Evolutionary conservation across 2,329 filamentous ascomycete genomes (phyloP), one percentile per base, ranked within the genome.

Genomic region (Fusarium euwallaceae): DNA sequence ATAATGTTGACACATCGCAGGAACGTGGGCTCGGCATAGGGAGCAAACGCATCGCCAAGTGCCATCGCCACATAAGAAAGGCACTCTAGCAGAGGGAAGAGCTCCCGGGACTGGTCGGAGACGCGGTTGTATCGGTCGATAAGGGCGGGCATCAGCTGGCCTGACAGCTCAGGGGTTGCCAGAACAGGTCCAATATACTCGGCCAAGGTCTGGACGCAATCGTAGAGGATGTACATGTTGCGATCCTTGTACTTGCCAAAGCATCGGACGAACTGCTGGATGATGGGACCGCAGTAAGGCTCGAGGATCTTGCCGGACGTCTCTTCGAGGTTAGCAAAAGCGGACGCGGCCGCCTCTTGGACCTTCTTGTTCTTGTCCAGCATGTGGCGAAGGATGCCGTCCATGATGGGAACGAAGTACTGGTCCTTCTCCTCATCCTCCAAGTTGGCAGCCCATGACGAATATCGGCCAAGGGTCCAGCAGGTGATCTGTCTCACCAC

Each of bases 221-320:
- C 97, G 85, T 99, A 99, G 37, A 99, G 90, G 64, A 98, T 97
- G 86, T 97, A 98, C 91, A 98, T 98, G 86, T 99, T 99, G 79
- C 95, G 93, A 83, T 98, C 96, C 88, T 99, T 98, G 90, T 98
- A 99, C 84, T 94, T 95, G 63, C 88, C 90, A 84, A 99, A 99
- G 83, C 97, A 99, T 70, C 90, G 88, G 62, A 98, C 95, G 80
- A 96, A 98, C 81, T 98, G 97, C 71, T 92, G 92, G 63, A 98
- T 91, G 78, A 99, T 98, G 29, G 95, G 94, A 32, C 92, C 89
- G 78, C 94, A 95, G 84, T 98, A 99, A 0, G 94, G 94, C 73
- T 92, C 91, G 48, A 99, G 86, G 71, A 92, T 89, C 73, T 91
- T 91, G 68, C 94, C 94, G 0, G 97, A 94, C 82, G 97, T 97